Evolutionary conservation across 495 filamentous ascomycete species (phyloP).

Genomic region (Hypomontagnella submonticulosa): DNA sequence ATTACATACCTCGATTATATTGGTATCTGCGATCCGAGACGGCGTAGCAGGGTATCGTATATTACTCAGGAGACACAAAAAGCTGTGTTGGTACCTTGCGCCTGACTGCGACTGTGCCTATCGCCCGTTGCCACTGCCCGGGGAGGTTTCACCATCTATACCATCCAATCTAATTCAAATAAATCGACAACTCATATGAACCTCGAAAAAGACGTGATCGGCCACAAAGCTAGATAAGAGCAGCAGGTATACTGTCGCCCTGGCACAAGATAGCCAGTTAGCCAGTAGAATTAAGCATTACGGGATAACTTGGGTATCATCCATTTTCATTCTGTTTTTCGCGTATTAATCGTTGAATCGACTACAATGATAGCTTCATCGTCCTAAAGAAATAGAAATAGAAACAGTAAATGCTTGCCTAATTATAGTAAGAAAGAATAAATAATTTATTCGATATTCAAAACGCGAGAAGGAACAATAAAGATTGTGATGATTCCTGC

Average conservation of each 20-base stretch:
- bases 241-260: neutral
- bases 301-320: no score
- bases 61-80: slow-evolving; percentile 26
- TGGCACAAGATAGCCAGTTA: neutral
- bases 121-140: slow-evolving; percentile 5
- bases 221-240: no score
- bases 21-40: slow-evolving; percentile 12
- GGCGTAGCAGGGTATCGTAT: slow-evolving; percentile 3
- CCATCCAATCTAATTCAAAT: slow-evolving; percentile 1
- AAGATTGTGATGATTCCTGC: neutral
- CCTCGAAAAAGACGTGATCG: neutral
- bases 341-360: no score
- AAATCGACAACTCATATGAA: neutral
- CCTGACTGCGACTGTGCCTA: slow-evolving; percentile 5
- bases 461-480: no score
- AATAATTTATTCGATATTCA: neutral
- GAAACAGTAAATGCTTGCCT: neutral
- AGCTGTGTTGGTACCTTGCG: slow-evolving; percentile 18
- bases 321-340: no score
- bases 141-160: neutral
- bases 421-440: neutral
- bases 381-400: no score
- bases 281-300: no score
- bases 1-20: slow-evolving; percentile 27
- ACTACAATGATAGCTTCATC: no score